phyloP scores from a whole-genome alignment of 768 basidiomycete genomes.

The Amanita thiersii region DNA sequence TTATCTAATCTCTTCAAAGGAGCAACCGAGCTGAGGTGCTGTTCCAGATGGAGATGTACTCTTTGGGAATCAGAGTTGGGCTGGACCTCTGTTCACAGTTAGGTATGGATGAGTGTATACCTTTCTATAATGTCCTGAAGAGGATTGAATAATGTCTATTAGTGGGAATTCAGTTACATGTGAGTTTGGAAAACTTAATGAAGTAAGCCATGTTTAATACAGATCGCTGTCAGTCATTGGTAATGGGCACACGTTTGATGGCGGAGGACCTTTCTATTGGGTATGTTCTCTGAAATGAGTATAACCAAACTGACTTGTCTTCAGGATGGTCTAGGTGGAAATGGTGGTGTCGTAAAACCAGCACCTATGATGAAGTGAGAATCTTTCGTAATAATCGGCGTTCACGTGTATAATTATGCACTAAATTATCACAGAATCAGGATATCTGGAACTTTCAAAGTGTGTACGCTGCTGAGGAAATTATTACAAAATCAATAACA shows the following conservation, averaged over 20 bases:
- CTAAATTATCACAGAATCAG: slow-evolving; percentile 22
- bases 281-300: slow-evolving; percentile 13
- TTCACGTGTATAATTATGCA: not conserved
- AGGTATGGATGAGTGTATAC: slow-evolving; percentile 26
- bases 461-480: slow-evolving; percentile 19
- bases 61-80: slow-evolving; percentile 47
- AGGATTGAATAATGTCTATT: not conserved
- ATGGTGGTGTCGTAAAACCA: slow-evolving; percentile 30
- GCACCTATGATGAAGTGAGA: slow-evolving; percentile 36
- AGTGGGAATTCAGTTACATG: no score
- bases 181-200: no score
- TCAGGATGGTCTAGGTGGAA: slow-evolving; percentile 31
- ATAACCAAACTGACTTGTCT: not conserved
- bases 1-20: not conserved
- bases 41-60: slow-evolving; percentile 45
- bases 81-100: slow-evolving; percentile 45
- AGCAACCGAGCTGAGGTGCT: not conserved
- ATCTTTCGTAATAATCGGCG: not conserved
- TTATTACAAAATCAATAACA: slow-evolving; percentile 17
- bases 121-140: no score
- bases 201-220: no score
- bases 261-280: slow-evolving; percentile 37
- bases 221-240: slow-evolving; percentile 38
- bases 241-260: slow-evolving; percentile 32
- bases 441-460: slow-evolving; percentile 28